Base-by-base conservation (phyloP, 192 early-diverging fungal species). In the Phycomyces blakesleeanus region DNA sequence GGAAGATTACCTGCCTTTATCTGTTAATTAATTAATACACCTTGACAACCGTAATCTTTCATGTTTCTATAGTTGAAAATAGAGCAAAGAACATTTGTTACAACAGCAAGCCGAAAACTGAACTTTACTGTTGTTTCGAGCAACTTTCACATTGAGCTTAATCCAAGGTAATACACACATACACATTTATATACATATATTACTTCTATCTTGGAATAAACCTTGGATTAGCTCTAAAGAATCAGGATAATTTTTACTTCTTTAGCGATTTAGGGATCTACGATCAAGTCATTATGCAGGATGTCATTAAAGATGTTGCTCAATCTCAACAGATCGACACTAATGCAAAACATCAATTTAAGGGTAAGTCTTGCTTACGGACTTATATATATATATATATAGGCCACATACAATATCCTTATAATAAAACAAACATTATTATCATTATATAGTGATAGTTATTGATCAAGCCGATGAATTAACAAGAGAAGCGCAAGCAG, bases 121-220 rank as follows among this genome's bases (percentile, higher is more conserved):
- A 89, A 94, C 20, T 81, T 97, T 58, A 91, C 88, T 60, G 74
- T 97, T 40, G 87, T 96, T 0, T 85, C 87, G 7, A 96, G 94
- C 79, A 98, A 93, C 71, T 96, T 91, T 72, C 97, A 99, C 77
- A 76, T 99, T 57, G 97, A 99, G 72, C 76, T 99, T 53, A 96
- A 95, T 49, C 97, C 97, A 61, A 92, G 89, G 91, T 91, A 75
- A 29, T n/a, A n/a, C n/a, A n/a, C n/a, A n/a, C n/a, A n/a, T n/a
- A n/a, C n/a, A n/a, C n/a, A 29, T 14, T 20, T 18, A 34, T 38
- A 56, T 9, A 51, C 18, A 11, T 1, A 55, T 12, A 27, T n/a
- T 6, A 21, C 25, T 61, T 9, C n/a, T n/a, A n/a, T n/a, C n/a
- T n/a, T n/a, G n/a, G n/a, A n/a, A n/a, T n/a, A n/a, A n/a, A n/a